Evolutionary conservation across 1,139 yeast genomes (phyloP).

Genomic region (Lodderomyces jiufengensis): DNA sequence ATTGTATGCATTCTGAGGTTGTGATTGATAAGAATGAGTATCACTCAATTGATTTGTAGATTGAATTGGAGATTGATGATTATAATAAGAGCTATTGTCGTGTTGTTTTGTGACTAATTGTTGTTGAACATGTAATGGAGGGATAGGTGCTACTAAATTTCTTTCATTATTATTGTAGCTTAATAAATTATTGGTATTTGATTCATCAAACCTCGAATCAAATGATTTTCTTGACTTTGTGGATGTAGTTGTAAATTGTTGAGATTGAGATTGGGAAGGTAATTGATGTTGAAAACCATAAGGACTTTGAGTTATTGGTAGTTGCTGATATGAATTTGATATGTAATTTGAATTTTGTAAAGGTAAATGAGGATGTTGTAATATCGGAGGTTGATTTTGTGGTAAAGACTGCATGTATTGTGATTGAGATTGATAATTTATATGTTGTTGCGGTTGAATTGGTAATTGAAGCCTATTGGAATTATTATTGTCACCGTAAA

Average conservation of each 20-base stretch:
- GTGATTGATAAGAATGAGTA: background rate
- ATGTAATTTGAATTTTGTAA: slow-evolving; percentile 8
- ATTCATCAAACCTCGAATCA: slow-evolving; percentile 9
- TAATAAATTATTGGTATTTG: slow-evolving; percentile 6
- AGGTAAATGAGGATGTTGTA: slow-evolving; percentile 8
- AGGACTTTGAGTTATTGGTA: slow-evolving; percentile 7
- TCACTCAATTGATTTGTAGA: background rate
- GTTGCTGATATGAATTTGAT: slow-evolving; percentile 5
- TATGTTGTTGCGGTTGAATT: slow-evolving; percentile 5
- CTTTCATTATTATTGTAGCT: slow-evolving; percentile 16
- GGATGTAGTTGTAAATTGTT: slow-evolving; percentile 12
- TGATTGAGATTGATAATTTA: slow-evolving; percentile 9
- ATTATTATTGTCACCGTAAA: background rate
- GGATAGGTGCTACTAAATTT: slow-evolving; percentile 40
- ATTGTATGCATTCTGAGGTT: background rate
- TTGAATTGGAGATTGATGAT: background rate
- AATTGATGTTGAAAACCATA: slow-evolving; percentile 3
- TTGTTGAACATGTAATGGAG: slow-evolving; percentile 46
- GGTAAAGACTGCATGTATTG: slow-evolving; percentile 1
- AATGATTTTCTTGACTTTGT: slow-evolving; percentile 1
- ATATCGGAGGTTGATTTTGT: background rate
- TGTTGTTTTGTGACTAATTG: slow-evolving; percentile 20
- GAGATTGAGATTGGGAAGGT: slow-evolving; percentile 7
- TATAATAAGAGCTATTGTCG: slow-evolving; percentile 7
- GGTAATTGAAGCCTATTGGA: slow-evolving; percentile 10